Evolutionary conservation across 2,329 filamentous ascomycete species (phyloP), one percentile per base, ranked within the genome.

Genomic region (Coniochaeta sp.): DNA sequence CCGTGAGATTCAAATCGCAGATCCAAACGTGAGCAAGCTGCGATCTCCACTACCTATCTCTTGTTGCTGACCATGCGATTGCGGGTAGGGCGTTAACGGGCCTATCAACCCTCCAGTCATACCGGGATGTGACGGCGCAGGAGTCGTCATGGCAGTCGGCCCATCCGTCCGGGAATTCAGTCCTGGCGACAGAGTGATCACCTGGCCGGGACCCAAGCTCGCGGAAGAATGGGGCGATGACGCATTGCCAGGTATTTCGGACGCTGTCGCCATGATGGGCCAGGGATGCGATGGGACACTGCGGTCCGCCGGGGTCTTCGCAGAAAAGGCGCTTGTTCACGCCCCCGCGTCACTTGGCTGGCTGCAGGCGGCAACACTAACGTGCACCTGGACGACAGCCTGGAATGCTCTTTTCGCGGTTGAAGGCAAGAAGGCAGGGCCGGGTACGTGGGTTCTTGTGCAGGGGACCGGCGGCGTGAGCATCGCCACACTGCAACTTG

Each of bases 241-340:
- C 47, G 69, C 68, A 0, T 62, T 64, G n/a, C 62, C 67, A 1
- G 65, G 64, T 1, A 64, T 69, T 14, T 62, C 62, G 1, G 70
- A 71, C 26, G 64, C 72, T 3, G 61, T 62, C 0, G 80, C 78
- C 7, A 82, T 83, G 36, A 75, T 88, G 1, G 86, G 86, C 57
- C 81, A 83, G 60, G 76, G 73, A 1, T 63, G 84, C 1, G 81
- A 87, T 62, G 86, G 86, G 33, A 78, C 78, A 0, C 75, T 88
- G n/a, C 77, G 81, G 38, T 76, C 86, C 59, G 81, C 84, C 62
- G 85, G 76, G 14, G 75, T 80, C 5, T 88, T 85, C 67, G 72
- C 80, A 24, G 82, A 87, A 68, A 79, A 61, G 12, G 82, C 81
- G 7, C 77, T 88, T 16, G 80, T 87, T 3, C 70, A 74, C 62